Base-by-base conservation (phyloP, 106 monocot genomes). In the Cymbidium sinense region DNA sequence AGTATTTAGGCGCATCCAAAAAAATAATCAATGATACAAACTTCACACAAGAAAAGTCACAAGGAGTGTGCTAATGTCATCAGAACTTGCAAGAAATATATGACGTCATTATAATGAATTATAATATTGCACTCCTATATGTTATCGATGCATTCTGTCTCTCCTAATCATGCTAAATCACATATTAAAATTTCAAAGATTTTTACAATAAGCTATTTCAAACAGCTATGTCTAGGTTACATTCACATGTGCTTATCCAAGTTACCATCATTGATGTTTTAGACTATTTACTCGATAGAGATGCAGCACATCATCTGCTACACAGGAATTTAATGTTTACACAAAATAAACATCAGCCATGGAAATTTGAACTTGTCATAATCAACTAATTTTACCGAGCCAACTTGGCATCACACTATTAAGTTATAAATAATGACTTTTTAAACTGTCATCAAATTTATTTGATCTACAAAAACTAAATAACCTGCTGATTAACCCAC, bases 1-100 rank as follows among this genome's bases (percentile, higher is more conserved):
- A 77, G 20, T 80, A 85, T 70, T 84, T 79, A 77, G 67, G 73
- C 47, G 80, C 73, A 43, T 78, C 2, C 37, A 71, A 19, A 19
- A 5, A 36, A 35, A 37, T 18, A 37, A 37, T 34, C 4, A 28
- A 71, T 35, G 36, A 28, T 2, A 70, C 17, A 37, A 31, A 71
- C 5, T 36, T 67, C 10, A 31, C 67, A 33, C 28, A 64, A 64
- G 70, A 17, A 70, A 27, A 33, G 37, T 21, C 5, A 71, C 37
- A 37, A 37, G 6, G 37, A 9, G 71, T 67, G n/a, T 67, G 11
- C 67, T 23, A 67, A 67, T 17, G 67, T 9, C 30, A 58, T 67
- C 67, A 15, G 12, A 67, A 11, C 67, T 33, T 31, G 5, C 33
- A 30, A 7, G 67, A 67, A 28, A 67, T 58, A 67, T 67, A 30